Conservation (phyloP, 352 stramenopile genomes). For the Thraustochytrium striatum region DNA sequence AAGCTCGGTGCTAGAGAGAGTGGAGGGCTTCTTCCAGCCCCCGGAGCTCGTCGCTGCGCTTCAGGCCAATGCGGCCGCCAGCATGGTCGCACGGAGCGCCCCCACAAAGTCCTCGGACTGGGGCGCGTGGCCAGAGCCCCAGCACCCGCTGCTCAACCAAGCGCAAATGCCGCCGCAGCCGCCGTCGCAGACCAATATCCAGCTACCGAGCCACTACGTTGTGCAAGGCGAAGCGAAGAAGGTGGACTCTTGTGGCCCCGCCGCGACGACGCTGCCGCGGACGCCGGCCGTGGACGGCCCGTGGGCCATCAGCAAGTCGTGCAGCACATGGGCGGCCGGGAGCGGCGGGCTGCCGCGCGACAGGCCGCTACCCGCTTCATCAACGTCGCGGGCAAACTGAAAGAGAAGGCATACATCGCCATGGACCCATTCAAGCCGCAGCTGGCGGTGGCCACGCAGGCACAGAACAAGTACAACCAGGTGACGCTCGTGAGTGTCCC, state of each 20-base stretch:
- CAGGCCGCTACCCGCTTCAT: not conserved
- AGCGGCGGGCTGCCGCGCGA: not conserved
- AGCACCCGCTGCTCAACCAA: too few species aligned
- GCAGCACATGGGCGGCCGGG: not conserved
- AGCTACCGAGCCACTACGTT: too few species aligned
- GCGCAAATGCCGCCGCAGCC: too few species aligned
- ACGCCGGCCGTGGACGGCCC: not conserved
- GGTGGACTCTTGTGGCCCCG: not conserved
- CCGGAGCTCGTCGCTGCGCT: too few species aligned
- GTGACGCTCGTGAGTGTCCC: not conserved
- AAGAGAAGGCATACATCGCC: conserved; percentile 49
- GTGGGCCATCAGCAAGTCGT: not conserved
- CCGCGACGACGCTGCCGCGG: not conserved
- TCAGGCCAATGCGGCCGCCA: too few species aligned
- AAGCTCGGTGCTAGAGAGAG: too few species aligned
- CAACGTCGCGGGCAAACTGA: conserved; percentile 13
- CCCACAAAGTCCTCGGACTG: too few species aligned
- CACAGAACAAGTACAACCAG: not conserved
- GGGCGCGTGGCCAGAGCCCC: too few species aligned
- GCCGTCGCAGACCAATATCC: too few species aligned
- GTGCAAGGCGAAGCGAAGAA: not conserved
- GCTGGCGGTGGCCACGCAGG: not conserved
- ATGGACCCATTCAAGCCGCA: not conserved
- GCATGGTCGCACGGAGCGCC: too few species aligned
- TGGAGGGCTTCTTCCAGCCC: too few species aligned